Conservation (phyloP, 805 yeast species). For the Candida arabinofermentans region DNA sequence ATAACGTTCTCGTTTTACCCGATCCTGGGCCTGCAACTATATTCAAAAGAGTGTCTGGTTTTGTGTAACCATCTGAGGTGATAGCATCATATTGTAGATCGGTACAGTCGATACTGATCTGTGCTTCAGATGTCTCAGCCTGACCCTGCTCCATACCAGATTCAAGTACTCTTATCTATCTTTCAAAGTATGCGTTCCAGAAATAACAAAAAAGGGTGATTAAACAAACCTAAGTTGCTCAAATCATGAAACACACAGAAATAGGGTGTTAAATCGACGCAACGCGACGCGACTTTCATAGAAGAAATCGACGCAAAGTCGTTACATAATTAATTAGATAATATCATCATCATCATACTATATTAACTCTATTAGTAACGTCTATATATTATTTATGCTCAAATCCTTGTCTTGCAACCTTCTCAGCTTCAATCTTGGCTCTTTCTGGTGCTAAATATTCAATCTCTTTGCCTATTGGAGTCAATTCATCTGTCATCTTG, state of each 20-base stretch:
- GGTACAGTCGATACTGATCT: conserved; percentile 32
- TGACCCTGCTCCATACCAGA: background rate
- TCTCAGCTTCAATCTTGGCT: conserved; percentile 74
- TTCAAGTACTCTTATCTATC: too few species aligned
- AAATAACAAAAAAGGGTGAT: too few species aligned
- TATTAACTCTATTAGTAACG: background rate
- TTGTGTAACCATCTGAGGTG: conserved; percentile 31
- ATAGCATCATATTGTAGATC: conserved; percentile 45
- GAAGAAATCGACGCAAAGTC: too few species aligned
- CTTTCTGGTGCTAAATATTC: conserved; percentile 77
- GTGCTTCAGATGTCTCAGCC: conserved; percentile 1
- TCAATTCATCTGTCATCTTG: conserved; percentile 46
- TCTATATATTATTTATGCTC: conserved; percentile 9
- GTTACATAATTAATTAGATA: too few species aligned
- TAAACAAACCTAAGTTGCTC: too few species aligned
- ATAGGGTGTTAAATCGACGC: too few species aligned
- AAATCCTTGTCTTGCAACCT: conserved; percentile 74
- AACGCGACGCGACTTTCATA: too few species aligned
- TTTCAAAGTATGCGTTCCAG: too few species aligned
- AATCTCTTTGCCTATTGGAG: conserved; percentile 35
- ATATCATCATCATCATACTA: too few species aligned
- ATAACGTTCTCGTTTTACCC: conserved; percentile 63
- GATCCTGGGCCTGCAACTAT: conserved; percentile 72
- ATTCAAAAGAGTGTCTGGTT: conserved; percentile 39
- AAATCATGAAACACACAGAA: too few species aligned